Conservation (phyloP, 2,329 filamentous ascomycete genomes). For the Pezicula neosporulosa region DNA sequence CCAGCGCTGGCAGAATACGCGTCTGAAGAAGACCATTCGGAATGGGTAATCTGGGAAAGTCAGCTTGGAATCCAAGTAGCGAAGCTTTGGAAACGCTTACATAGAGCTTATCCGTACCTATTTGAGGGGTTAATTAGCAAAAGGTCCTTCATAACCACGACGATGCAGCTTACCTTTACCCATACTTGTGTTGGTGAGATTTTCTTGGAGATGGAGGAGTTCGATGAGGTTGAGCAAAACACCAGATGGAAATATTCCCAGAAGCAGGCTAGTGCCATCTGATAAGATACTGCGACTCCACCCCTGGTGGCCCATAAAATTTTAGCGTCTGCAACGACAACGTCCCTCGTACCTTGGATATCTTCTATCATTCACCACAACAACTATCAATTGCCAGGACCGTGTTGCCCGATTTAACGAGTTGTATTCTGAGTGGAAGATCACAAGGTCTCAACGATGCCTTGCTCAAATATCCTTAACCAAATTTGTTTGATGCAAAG, state of each 20-base stretch:
- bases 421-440: no score
- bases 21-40: constrained; percentile 92
- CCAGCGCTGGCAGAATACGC: constrained; percentile 80
- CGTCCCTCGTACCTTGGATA: no score
- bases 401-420: no score
- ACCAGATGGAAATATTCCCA: neutral
- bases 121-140: neutral
- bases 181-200: constrained; percentile 10
- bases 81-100: constrained; percentile 21
- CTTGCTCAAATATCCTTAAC: no score
- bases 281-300: no score
- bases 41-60: constrained; percentile 77
- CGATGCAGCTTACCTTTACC: constrained; percentile 22
- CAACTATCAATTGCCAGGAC: no score
- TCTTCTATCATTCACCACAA: no score
- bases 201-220: neutral
- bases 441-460: no score
- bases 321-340: no score
- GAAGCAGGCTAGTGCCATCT: neutral
- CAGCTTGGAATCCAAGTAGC: neutral
- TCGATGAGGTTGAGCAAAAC: neutral
- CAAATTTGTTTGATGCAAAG: no score
- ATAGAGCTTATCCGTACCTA: constrained; percentile 51
- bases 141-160: neutral
- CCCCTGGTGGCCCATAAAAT: no score